Base-by-base conservation (phyloP, 2,329 filamentous ascomycete species). In the Mycocentrospora acerina region DNA sequence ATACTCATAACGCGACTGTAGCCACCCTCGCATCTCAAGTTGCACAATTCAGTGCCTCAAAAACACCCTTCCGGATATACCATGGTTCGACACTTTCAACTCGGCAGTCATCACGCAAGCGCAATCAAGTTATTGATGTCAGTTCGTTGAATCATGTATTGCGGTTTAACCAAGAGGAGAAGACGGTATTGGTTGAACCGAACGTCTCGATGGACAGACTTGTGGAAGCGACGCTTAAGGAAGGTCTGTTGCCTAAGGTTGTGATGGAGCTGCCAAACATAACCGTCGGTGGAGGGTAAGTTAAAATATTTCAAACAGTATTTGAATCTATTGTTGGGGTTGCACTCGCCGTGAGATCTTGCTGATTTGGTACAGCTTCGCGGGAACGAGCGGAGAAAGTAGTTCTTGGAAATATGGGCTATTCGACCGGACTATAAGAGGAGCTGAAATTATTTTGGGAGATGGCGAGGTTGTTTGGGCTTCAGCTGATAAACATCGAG, bases 191-290 rank as follows among this genome's bases (percentile, higher is more conserved):
- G 0, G 82, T 85, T 1, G 82, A 87, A 55, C 82, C 83, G 0
- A 87, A 86, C 48, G 82, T 87, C 3, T 72, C 81, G 0, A 86
- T 87, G 82, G 82, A 85, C 42, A 67, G 68, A 1, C 70, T 87
- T 2, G 76, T 86, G 1, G 72, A 77, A 36, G 78, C 74, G 1
- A 81, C 81, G 0, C 52, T 82, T 31, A 60, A 66, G 4, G 57
- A 79, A 32, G 77, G 77, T 0, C 67, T 86, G 0, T 64, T 87
- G 1, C 82, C 77, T 1, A 77, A 76, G 0, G 81, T 87, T 0
- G 81, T 87, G 4, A 85, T 86, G 79, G 83, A 87, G 52, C 83
- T 87, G 33, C 82, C 82, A 0, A 81, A 81, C 0, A 87, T 86
- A 46, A 87, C 83, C 0, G 78, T 77, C 0, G 83, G 83, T 11